Base-by-base conservation (phyloP, 1,284 basidiomycete genomes). In the Lentinula novae-zelandiae region DNA sequence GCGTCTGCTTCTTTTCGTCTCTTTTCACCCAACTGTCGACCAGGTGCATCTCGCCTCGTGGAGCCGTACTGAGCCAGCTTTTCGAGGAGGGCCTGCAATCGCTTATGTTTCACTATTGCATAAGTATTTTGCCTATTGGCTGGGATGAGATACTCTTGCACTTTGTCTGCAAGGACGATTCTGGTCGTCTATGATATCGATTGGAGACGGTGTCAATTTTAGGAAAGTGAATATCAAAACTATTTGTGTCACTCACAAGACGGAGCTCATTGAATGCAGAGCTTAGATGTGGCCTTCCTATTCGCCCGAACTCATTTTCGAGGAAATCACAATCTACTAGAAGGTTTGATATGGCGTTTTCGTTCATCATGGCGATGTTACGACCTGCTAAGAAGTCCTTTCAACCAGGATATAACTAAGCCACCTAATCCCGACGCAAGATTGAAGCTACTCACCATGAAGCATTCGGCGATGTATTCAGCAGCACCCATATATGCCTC, bases 401-500 rank as follows among this genome's bases (percentile, higher is more conserved):
- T 0, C 49, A 46, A 7, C n/a, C 17, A n/a, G n/a, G 12, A 20
- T 17, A 7, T 12, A 20, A 38, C 7, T 36, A 13, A 17, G 12
- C 51, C 34, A 20, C 15, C 31, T 36, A 6, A 27, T 52, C 3
- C 46, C 55, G 61, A 51, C 5, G 5, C 1, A 13, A 31, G 10
- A 51, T 17, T 34, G 44, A 33, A 20, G 27, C 20, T n/a, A 63
- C 69, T 53, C 63, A 94, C 96, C 86, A 96, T 90, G 39, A 99
- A 78, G 65, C 89, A 91, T 59, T 89, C 84, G 0, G 94, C 90
- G 60, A 98, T 93, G 70, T 96, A 93, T 38, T 82, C 78, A 44
- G 96, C 82, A 12, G 96, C 95, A 42, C 87, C 90, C 65, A 84
- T 83, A 73, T 97, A 99, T 12, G 93, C 92, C 63, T 91, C 87